Percentiles rank a stretch among this genome's conserved stretches.
phyloP scores from a whole-genome alignment of 2,329 filamentous ascomycete species.

The Talaromyces sp. region DNA sequence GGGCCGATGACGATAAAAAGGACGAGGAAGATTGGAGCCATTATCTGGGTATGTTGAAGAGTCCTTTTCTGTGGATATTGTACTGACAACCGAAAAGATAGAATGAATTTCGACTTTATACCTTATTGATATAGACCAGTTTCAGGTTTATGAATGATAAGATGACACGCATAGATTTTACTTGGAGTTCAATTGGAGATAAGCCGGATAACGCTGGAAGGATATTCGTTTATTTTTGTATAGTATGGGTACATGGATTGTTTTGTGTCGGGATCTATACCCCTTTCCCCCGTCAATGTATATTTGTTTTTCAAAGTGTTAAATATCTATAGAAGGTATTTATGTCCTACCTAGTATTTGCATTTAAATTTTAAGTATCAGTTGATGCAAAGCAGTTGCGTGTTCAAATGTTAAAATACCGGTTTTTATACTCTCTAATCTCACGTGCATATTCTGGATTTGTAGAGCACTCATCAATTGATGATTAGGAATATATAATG shows the following conservation, averaged over 20 bases:
- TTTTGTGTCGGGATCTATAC: background rate
- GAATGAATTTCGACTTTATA: constrained; percentile 15
- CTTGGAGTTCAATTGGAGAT: background rate
- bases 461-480: no score
- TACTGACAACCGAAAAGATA: constrained; percentile 7
- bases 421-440: no score
- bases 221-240: background rate
- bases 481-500: no score
- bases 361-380: no score
- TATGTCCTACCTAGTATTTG: no score
- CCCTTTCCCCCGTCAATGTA: background rate
- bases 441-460: no score
- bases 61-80: background rate
- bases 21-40: constrained; percentile 35
- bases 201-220: background rate
- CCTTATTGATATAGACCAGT: constrained; percentile 5
- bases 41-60: constrained; percentile 28
- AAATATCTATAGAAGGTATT: background rate
- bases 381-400: no score
- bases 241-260: background rate
- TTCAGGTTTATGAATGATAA: background rate
- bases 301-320: background rate
- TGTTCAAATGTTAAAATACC: no score
- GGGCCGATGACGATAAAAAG: constrained; percentile 23
- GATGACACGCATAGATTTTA: background rate